phyloP scores from a whole-genome alignment of 495 filamentous ascomycete genomes.

The Elasticomyces elasticus region DNA sequence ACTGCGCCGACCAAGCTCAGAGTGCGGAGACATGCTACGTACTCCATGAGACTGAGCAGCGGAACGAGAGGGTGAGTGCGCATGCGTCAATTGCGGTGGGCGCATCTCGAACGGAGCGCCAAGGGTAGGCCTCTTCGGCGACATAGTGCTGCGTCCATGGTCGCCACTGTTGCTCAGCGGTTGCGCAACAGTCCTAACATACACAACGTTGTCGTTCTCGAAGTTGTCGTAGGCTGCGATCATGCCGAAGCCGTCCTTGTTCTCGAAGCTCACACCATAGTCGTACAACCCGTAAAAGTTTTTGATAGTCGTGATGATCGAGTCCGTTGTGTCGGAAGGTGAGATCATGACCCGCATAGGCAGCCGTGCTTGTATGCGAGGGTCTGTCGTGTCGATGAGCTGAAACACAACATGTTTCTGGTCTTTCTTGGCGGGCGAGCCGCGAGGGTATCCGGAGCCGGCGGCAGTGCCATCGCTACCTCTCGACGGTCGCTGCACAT shows the following conservation, averaged over 20 bases:
- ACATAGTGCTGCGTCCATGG: conserved; percentile 21
- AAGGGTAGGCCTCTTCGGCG: conserved; percentile 30
- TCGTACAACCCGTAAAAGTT: conserved; percentile 94
- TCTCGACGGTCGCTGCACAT: conserved; percentile 4
- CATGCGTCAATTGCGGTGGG: conserved; percentile 42
- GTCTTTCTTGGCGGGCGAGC: conserved; percentile 35
- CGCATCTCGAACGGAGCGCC: conserved; percentile 34
- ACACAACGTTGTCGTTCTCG: conserved; percentile 75
- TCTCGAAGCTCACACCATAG: conserved; percentile 81
- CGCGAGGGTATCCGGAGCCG: conserved; percentile 8
- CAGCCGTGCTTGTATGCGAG: conserved; percentile 64
- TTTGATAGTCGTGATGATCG: conserved; percentile 91
- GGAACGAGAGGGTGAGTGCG: conserved; percentile 53
- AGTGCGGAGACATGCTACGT: conserved; percentile 74
- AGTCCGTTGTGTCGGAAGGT: conserved; percentile 88
- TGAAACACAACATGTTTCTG: conserved; percentile 75
- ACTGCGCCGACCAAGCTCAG: conserved; percentile 64
- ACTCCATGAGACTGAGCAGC: conserved; percentile 56
- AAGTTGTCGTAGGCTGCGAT: conserved; percentile 96
- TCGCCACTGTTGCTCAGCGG: conserved; percentile 13
- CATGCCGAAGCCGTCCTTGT: conserved; percentile 71
- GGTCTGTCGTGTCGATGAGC: conserved; percentile 63
- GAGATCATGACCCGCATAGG: conserved; percentile 88
- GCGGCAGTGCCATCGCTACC: conserved; percentile 1
- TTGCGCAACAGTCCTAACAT: conserved; percentile 72